Conservation (phyloP, 257 asterid genomes). For the Rehmannia glutinosa region DNA sequence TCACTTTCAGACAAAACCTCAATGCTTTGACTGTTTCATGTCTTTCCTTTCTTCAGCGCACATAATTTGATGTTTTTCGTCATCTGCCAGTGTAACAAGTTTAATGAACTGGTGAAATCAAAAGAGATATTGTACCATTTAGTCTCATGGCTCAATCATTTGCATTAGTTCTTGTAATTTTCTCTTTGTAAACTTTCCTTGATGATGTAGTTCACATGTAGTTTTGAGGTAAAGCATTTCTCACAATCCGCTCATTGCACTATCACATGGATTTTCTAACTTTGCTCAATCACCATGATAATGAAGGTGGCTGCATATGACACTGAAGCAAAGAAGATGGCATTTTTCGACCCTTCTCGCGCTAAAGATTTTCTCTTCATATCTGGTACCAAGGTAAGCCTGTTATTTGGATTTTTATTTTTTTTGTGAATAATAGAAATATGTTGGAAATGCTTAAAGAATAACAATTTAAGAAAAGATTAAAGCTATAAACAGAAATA, state of each 20-base stretch:
- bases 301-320: constrained; percentile 90
- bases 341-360: constrained; percentile 82
- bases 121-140: neutral
- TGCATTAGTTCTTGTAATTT: neutral
- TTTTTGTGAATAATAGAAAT: neutral
- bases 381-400: constrained; percentile 76
- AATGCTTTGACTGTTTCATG: too few relatives aligned
- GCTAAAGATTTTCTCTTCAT: constrained; percentile 77
- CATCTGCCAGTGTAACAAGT: too few relatives aligned
- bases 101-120: neutral
- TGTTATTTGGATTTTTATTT: neutral
- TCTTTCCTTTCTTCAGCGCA: neutral
- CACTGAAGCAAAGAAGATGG: constrained; percentile 58
- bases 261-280: neutral
- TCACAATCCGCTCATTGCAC: neutral
- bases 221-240: neutral
- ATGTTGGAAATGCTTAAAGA: neutral
- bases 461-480: neutral
- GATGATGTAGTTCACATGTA: neutral
- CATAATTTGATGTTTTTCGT: neutral
- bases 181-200: neutral
- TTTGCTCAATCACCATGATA: neutral
- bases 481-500: neutral
- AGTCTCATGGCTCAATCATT: neutral
- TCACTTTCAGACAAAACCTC: too few relatives aligned